Percentiles rank a stretch among this genome's conserved stretches.
These are phyloP conservation scores for Forsythia suspensa DNA, from an alignment of 257 asterid species.

Conservation along the genomic window DNA sequence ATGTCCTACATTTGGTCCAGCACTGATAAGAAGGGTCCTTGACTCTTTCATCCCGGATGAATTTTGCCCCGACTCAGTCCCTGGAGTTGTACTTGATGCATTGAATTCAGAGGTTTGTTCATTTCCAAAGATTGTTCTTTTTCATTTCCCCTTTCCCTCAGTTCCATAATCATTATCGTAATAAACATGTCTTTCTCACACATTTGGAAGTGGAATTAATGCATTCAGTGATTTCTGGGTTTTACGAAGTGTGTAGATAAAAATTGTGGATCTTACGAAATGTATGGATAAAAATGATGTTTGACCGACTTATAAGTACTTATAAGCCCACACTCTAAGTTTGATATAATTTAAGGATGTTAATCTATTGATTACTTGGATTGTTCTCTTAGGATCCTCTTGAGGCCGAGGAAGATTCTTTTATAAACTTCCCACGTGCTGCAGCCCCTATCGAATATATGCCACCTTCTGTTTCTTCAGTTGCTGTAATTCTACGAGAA, in stretches of 20 bases:
- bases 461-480: conserved; percentile 48
- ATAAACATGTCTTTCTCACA: background rate
- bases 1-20: conserved; percentile 69
- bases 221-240: too few species aligned
- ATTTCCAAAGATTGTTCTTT: conserved; percentile 3
- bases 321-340: background rate
- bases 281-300: too few species aligned
- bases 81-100: conserved; percentile 64
- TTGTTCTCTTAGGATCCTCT: conserved; percentile 40
- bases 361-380: background rate
- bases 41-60: conserved; percentile 68
- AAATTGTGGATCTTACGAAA: too few species aligned
- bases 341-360: background rate
- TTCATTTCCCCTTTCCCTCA: background rate
- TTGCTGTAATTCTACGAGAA: conserved; percentile 49
- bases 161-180: background rate
- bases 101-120: conserved; percentile 61
- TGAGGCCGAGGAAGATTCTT: conserved; percentile 46
- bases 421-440: conserved; percentile 55
- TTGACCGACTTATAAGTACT: too few species aligned
- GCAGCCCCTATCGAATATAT: conserved; percentile 58
- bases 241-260: too few species aligned
- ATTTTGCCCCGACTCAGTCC: conserved; percentile 76
- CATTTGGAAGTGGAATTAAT: background rate
- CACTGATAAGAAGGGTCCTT: conserved; percentile 65